Evolutionary conservation across 805 yeast genomes (phyloP), one percentile per base, ranked within the genome.

Genomic region (Candida hungchunana): DNA sequence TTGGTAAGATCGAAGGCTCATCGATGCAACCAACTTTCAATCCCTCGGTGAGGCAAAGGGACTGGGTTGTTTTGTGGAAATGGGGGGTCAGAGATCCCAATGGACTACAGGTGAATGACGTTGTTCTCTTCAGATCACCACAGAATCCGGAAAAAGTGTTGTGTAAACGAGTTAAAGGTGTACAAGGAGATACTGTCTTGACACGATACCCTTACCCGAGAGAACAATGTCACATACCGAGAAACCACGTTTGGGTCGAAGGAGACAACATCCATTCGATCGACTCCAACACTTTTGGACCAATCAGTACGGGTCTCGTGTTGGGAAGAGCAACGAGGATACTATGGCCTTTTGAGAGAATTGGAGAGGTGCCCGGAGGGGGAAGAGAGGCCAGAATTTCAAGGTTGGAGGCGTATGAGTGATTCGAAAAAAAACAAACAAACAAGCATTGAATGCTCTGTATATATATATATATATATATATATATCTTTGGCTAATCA

Each of bases 11-110:
- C 13, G 73, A 79, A 29, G 97, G 97, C 2, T 60, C 71, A 26
- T 85, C 95, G 17, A 89, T 89, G 97, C 69, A 83, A 34, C 97
- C 97, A 1, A 76, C 95, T 0, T 72, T 88, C 51, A 89, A 89
- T 58, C 90, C 94, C 1, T 74, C 73, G 15, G 57, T 66, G 38
- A 33, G 59, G 43, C 47, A 60, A 39, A 63, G 64, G 5, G 88
- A 82, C 50, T 71, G 80, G 61, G 87, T 85, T 1, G 48, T 84
- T 3, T 64, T 89, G 13, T 75, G 82, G 73, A 85, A 84, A 54
- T 79, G 65, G 60, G 72, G 74, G 18, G 58, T 75, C 12, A 67
- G 71, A 35, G 51, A 60, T 25, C 69, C 76, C 3, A 60, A 66
- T 10, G 63, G 72, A 15, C 53, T 81, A 13, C 44, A 67, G 9